A percentile compares a stretch with the other conserved stretches of the same genome.
Evolutionary conservation across 495 filamentous ascomycete species (phyloP).

Genomic region (Aspergillus kassunensis): DNA sequence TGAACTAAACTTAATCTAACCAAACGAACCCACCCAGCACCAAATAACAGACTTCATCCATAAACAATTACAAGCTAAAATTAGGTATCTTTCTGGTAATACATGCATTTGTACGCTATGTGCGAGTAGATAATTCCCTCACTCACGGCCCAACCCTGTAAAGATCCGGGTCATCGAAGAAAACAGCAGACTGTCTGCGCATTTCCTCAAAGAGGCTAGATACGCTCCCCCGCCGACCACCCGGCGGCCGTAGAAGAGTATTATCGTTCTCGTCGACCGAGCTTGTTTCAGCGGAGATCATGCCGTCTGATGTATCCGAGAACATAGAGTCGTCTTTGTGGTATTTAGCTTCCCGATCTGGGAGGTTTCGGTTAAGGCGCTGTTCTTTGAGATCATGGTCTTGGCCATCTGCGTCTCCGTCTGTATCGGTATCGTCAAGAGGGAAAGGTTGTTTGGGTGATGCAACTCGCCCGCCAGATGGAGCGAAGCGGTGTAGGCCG

Average conservation of each 20-base stretch:
- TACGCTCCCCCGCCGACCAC: conserved; percentile 12
- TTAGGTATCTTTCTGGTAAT: too few species aligned
- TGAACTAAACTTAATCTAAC: too few species aligned
- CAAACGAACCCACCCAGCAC: too few species aligned
- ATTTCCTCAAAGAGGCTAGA: conserved; percentile 57
- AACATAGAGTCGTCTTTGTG: conserved; percentile 16
- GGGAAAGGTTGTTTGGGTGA: conserved; percentile 21
- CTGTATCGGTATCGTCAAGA: conserved; percentile 5
- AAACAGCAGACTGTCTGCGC: conserved; percentile 56
- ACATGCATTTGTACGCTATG: too few species aligned
- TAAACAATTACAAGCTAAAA: neutral
- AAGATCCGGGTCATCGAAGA: conserved; percentile 54
- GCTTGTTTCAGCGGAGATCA: conserved; percentile 15
- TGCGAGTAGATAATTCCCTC: too few species aligned
- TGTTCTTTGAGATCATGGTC: conserved; percentile 23
- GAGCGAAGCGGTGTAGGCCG: conserved; percentile 57
- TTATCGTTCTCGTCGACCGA: conserved; percentile 26
- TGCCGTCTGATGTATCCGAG: conserved; percentile 9
- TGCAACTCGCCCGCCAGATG: conserved; percentile 22
- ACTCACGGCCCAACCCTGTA: conserved; percentile 28
- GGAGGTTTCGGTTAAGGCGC: conserved; percentile 30
- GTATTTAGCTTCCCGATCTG: conserved; percentile 26
- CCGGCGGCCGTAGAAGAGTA: conserved; percentile 20
- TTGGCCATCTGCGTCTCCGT: too few species aligned
- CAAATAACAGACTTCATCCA: neutral